phyloP scores from a whole-genome alignment of 2,329 filamentous ascomycete species.

The Aspergillus sp. region DNA sequence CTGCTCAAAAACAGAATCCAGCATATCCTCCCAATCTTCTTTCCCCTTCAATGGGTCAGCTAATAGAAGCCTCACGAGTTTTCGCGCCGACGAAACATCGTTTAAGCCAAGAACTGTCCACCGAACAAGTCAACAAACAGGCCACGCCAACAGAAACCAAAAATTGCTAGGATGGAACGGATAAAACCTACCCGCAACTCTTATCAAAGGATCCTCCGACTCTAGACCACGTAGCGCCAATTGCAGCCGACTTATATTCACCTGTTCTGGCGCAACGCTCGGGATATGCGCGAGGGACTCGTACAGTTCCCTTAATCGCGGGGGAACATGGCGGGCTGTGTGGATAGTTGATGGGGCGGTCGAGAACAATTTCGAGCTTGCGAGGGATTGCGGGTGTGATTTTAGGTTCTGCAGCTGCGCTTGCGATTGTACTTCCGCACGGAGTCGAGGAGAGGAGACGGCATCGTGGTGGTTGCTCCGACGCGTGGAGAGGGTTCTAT shows the following conservation, averaged over 20 bases:
- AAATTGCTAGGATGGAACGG: not conserved
- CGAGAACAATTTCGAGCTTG: constrained; percentile 25
- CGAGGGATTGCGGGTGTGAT: constrained; percentile 35
- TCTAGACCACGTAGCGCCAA: constrained; percentile 60
- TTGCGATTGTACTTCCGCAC: not conserved
- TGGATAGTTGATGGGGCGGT: constrained; percentile 48
- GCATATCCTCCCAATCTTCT: constrained; percentile 65
- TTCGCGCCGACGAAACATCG: constrained; percentile 51
- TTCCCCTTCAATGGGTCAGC: constrained; percentile 67
- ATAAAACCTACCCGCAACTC: constrained; percentile 52
- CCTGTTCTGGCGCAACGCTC: constrained; percentile 53
- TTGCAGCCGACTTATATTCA: constrained; percentile 60
- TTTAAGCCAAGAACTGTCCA: constrained; percentile 51
- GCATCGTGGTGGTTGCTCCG: constrained; percentile 11
- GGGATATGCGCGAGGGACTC: constrained; percentile 53
- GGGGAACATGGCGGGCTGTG: constrained; percentile 55
- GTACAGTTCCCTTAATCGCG: constrained; percentile 54
- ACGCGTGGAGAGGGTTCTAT: constrained; percentile 33
- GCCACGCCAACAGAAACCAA: not conserved
- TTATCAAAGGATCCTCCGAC: constrained; percentile 52
- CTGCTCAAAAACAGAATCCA: constrained; percentile 51
- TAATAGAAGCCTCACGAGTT: constrained; percentile 67
- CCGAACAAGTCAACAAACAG: not conserved
- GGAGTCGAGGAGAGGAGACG: not conserved
- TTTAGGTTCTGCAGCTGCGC: not conserved